Evolutionary conservation across 208 protist species (phyloP).

Genomic region (Leishmania major): DNA sequence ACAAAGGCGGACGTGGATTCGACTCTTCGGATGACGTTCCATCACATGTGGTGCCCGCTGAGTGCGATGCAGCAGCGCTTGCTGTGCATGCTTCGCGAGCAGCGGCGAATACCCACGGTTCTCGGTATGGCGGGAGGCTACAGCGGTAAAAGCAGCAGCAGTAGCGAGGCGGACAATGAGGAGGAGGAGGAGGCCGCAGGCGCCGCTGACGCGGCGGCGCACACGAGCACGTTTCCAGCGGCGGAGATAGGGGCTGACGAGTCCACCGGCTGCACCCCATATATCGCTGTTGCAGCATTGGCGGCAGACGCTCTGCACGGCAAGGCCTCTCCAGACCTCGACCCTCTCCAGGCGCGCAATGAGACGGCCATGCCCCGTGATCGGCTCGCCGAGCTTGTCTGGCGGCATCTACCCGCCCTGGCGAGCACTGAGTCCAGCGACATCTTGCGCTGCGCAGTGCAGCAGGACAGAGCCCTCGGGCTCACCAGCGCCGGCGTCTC

Average conservation of each 20-base stretch:
- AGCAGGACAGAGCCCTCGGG: constrained; percentile 13
- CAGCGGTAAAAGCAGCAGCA: not conserved
- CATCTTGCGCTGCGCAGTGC: not conserved
- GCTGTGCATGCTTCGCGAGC: constrained; percentile 64
- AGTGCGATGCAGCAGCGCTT: constrained; percentile 55
- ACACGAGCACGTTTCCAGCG: not conserved
- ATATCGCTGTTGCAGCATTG: too few relatives aligned
- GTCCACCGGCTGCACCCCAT: not conserved
- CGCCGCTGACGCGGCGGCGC: not conserved
- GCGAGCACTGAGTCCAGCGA: not conserved
- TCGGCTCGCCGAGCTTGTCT: constrained; percentile 1
- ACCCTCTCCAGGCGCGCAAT: not conserved
- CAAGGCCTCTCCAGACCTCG: not conserved
- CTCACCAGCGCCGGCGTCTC: constrained; percentile 44
- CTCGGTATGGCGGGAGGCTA: not conserved
- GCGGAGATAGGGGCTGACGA: not conserved
- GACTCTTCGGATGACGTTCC: constrained; percentile 90
- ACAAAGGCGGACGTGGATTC: constrained; percentile 95
- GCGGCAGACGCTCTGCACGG: not conserved
- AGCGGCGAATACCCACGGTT: constrained; percentile 32
- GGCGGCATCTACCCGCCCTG: constrained; percentile 14
- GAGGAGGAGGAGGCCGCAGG: not conserved
- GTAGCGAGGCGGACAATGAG: not conserved
- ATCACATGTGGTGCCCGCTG: constrained; percentile 48
- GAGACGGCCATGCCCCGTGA: not conserved